Base-by-base conservation (phyloP, 2,329 filamentous ascomycete species). In the Colletotrichum higginsianum region DNA sequence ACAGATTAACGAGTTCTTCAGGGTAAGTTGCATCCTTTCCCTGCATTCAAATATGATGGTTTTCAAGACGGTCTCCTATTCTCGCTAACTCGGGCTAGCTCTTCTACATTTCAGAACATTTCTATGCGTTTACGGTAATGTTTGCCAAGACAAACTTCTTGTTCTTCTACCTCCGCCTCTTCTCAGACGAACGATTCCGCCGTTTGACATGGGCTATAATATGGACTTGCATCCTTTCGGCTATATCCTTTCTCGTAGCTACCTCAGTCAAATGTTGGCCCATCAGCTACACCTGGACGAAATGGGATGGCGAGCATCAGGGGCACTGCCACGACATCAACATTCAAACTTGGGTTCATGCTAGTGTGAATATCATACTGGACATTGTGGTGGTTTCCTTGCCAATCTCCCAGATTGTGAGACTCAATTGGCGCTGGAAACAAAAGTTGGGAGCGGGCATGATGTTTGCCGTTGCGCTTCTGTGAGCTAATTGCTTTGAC, bases 111-210 rank as follows among this genome's bases (percentile, higher is more conserved):
- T 78, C 79, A 67, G 79, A 78, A 40, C 67, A 76, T 40, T 57
- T 86, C 23, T 86, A 87, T 75, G 86, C 86, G 74, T 64, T 78
- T 2, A 77, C 82, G 13, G 75, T 84, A 4, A 76, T 82, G 18
- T 77, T 86, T 56, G 80, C 85, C 26, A 86, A 87, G 72, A 76
- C 86, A 6, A 83, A 85, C 4, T 80, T 89, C 58, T 79, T 88
- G 8, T 78, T 84, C 72, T 86, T 88, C 78, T 88, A 87, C 76
- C 78, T 86, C n/a, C 83, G 85, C 58, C 84, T 88, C 68, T 89
- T 89, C 72, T 83, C 83, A 0, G 74, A 75, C 0, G 71, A 55
- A 3, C 60, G 52, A 8, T 79, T 86, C 15, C 79, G 80, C 12
- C 77, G 77, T 18, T 21, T 84, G 6, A 77, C 86, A 3, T 82